Evolutionary conservation across 2,329 filamentous ascomycete species (phyloP).

Genomic region (Fonsecaea pedrosoi): DNA sequence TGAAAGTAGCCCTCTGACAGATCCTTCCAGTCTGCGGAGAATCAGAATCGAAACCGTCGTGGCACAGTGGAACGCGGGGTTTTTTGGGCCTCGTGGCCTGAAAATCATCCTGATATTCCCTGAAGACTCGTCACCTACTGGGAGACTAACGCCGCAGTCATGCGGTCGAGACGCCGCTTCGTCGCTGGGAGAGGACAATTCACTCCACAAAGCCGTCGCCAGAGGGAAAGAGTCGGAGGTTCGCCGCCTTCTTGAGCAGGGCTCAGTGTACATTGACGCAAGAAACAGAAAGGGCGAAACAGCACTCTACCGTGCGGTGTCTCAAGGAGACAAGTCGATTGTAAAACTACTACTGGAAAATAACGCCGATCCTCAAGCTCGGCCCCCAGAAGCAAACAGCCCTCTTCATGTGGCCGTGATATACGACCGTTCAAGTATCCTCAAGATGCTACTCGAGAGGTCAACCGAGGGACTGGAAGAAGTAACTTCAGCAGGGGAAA

Average conservation of each 20-base stretch:
- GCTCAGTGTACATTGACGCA: background rate
- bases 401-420: slow-evolving; percentile 6
- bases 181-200: background rate
- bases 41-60: slow-evolving; percentile 4
- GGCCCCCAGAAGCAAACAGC: slow-evolving; percentile 8
- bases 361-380: slow-evolving; percentile 9
- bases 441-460: slow-evolving; percentile 8
- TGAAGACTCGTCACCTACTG: slow-evolving; percentile 1
- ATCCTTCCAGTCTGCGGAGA: slow-evolving; percentile 2
- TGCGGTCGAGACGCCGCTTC: too few relatives aligned
- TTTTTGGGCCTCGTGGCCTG: slow-evolving; percentile 6
- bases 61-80: slow-evolving; percentile 1
- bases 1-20: background rate
- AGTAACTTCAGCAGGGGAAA: slow-evolving; percentile 9
- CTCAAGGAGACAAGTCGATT: slow-evolving; percentile 13
- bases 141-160: background rate
- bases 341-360: slow-evolving; percentile 6
- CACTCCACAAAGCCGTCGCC: slow-evolving; percentile 3
- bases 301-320: slow-evolving; percentile 5
- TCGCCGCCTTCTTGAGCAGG: background rate
- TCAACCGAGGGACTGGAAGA: slow-evolving; percentile 8
- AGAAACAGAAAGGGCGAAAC: slow-evolving; percentile 13
- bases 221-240: slow-evolving; percentile 12
- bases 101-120: slow-evolving; percentile 3
- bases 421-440: slow-evolving; percentile 2